Conservation (phyloP, 2,329 filamentous ascomycete genomes). For the Stachybotrys chartarum region DNA sequence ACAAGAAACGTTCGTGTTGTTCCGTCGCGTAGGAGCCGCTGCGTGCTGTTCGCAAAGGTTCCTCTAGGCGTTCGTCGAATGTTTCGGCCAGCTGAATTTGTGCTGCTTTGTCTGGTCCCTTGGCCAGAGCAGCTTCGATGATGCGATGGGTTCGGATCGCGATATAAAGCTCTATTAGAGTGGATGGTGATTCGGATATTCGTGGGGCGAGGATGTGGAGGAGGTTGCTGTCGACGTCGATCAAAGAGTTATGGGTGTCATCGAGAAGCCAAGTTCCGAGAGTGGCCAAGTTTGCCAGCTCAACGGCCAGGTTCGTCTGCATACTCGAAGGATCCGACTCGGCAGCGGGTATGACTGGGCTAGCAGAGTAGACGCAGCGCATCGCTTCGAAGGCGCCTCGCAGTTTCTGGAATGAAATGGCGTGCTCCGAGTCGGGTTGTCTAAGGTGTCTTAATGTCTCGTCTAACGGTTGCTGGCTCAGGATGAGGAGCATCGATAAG, state of each 20-base stretch:
- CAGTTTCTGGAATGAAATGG: conserved; percentile 21
- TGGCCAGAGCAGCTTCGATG: conserved; percentile 44
- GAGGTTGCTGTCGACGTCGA: conserved; percentile 37
- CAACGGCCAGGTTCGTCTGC: conserved; percentile 28
- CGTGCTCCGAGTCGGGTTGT: conserved; percentile 24
- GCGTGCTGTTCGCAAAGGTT: conserved; percentile 28
- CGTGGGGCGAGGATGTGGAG: conserved; percentile 36
- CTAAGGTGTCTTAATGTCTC: conserved; percentile 24
- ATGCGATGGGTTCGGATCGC: conserved; percentile 42
- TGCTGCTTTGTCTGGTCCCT: conserved; percentile 39
- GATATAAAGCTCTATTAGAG: conserved; percentile 35
- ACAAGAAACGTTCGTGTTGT: conserved; percentile 26
- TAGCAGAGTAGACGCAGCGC: conserved; percentile 24
- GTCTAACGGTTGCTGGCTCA: conserved; percentile 29
- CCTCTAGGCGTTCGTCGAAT: conserved; percentile 49
- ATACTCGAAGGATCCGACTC: conserved; percentile 24
- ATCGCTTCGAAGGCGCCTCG: conserved; percentile 24
- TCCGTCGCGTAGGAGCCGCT: conserved; percentile 22
- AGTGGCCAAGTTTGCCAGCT: conserved; percentile 42
- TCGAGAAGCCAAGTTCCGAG: conserved; percentile 34
- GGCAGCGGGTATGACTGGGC: conserved; percentile 22
- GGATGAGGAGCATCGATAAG: conserved; percentile 28
- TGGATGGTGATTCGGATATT: conserved; percentile 34
- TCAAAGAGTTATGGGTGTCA: conserved; percentile 27
- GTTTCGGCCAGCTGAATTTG: conserved; percentile 50